These are phyloP conservation scores for Salix dunnii DNA, from an alignment of 345 rosid species.

Conservation along the genomic window DNA sequence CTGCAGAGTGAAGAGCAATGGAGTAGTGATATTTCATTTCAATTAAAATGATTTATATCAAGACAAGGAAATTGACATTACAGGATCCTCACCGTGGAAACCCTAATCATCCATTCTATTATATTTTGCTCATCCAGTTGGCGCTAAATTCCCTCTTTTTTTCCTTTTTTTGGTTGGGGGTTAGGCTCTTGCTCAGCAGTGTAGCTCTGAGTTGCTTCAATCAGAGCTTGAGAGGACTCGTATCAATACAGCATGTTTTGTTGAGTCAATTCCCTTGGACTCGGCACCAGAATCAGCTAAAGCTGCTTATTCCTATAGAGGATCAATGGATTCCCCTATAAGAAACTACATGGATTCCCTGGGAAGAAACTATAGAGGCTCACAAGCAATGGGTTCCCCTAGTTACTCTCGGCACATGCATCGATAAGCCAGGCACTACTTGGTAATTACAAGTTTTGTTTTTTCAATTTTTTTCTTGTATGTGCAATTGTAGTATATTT, in stretches of 20 bases:
- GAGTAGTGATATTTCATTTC: neutral
- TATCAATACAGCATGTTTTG: conserved; percentile 86
- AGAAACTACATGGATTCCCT: conserved; percentile 57
- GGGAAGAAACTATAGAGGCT: conserved; percentile 30
- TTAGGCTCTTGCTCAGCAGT: conserved; percentile 87
- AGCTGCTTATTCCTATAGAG: conserved; percentile 58
- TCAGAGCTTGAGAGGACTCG: conserved; percentile 86
- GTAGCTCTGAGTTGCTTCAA: conserved; percentile 71
- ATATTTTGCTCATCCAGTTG: neutral
- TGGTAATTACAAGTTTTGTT: conserved; percentile 6
- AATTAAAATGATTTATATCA: neutral
- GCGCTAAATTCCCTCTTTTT: neutral
- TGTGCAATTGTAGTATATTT: conserved; percentile 17
- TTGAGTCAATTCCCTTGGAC: conserved; percentile 62
- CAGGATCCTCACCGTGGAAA: neutral
- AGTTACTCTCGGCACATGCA: conserved; percentile 52
- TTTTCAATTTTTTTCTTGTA: neutral
- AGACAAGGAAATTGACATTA: neutral
- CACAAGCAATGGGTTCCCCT: conserved; percentile 52
- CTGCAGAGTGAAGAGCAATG: neutral
- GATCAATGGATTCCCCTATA: conserved; percentile 66
- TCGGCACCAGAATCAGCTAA: conserved; percentile 61
- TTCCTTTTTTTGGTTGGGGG: neutral
- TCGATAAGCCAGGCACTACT: conserved; percentile 31
- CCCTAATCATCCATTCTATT: neutral